Base-by-base conservation (phyloP, 176 grass and related monocot species). In the Avena sativa region DNA sequence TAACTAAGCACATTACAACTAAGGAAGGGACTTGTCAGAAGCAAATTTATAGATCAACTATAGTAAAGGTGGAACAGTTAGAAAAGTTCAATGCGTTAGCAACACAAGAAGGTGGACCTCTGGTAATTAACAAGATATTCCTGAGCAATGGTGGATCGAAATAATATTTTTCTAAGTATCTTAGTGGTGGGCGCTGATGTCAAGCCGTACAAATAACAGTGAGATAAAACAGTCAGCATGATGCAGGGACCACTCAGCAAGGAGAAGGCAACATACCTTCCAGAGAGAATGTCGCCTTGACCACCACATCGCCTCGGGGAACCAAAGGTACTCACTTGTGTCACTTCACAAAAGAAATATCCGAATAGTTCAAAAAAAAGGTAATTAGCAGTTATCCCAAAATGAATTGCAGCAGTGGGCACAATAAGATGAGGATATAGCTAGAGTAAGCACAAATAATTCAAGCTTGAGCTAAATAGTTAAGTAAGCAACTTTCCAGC, bases 281-380 rank as follows among this genome's bases (percentile, higher is more conserved):
- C 96, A 83, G 92, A 92, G 70, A 98, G 93, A 74, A 98, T 96
- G 64, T 98, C 96, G 17, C 96, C 96, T 91, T 98, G 96, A 87
- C 96, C 96, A 64, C 96, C 96, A 85, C 96, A 98, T 77, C 93
- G 90, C 67, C 97, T 93, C 76, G 94, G 93, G 50, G 97, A 98
- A 72, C 97, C 97, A 85, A 90, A 91, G 58, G 79, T 94, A 89
- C 97, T 93, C 51, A 98, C 97, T 80, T 90, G 91, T 12, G 87
- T 88, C 38, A 98, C 97, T 98, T 70, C 17, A 93, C 67, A 63
- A 73, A 65, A 0, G 63, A 75, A 66, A 78, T 79, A 68, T 46
- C 66, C 66, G 19, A 88, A 9, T 23, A 91, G 50, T 48, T 88
- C 15, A 66, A 84, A 20, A 25, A 65, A 2, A 34, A 53, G 1